A percentile compares a stretch with the other conserved stretches of the same genome.
Evolutionary conservation across 192 early-diverging fungal genomes (phyloP).

Genomic region (Backusella macrospora): DNA sequence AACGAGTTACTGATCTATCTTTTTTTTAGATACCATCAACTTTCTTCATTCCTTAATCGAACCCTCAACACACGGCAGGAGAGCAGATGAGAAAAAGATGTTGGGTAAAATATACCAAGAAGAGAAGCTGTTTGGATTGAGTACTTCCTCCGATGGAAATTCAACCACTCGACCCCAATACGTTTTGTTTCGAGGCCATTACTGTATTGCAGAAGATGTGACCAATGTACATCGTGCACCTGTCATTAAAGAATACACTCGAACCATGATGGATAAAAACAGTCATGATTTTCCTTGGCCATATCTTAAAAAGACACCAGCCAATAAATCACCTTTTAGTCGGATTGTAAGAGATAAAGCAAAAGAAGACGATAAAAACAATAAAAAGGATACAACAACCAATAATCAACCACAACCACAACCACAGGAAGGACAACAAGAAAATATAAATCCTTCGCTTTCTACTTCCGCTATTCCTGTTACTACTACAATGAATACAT

Average conservation of each 20-base stretch:
- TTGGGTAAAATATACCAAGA: conserved; percentile 22
- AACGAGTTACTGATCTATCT: neutral
- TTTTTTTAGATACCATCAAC: conserved; percentile 3
- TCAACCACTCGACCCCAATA: conserved; percentile 20
- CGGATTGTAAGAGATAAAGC: neutral
- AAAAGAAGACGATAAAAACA: neutral
- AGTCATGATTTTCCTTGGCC: conserved; percentile 19
- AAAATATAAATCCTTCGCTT: neutral
- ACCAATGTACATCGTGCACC: conserved; percentile 20
- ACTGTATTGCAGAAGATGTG: conserved; percentile 24
- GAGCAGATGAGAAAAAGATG: neutral
- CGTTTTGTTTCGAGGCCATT: conserved; percentile 24
- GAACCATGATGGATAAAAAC: neutral
- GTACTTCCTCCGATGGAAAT: neutral
- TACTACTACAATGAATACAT: neutral
- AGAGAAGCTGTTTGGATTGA: conserved; percentile 30
- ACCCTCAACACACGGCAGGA: neutral
- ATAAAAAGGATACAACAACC: neutral
- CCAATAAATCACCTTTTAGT: conserved; percentile 16
- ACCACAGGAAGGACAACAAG: too few relatives aligned
- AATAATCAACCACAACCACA: neutral
- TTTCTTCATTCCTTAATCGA: neutral
- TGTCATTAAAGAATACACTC: conserved; percentile 17
- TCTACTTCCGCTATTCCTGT: neutral
- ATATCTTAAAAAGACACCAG: conserved; percentile 11